Evolutionary conservation across 169 alveolate genomes (phyloP).

Genomic region (Theileria orientalis): DNA sequence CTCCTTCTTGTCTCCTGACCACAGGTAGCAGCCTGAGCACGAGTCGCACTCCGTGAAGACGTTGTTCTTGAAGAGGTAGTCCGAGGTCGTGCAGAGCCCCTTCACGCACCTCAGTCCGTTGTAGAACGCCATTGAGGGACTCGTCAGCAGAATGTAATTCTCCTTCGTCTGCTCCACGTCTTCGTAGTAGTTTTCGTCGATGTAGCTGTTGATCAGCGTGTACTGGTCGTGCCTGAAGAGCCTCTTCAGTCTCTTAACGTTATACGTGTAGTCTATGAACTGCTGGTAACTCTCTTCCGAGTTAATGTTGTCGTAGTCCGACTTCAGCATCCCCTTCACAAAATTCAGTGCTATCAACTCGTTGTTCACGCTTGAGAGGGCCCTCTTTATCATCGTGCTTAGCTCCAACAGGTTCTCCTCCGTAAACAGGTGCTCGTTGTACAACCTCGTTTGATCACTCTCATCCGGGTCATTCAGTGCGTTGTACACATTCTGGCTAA

Average conservation of each 20-base stretch:
- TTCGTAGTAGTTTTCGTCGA: not conserved
- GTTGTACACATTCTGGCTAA: not conserved
- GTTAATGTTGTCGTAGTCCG: not conserved
- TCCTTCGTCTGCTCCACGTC: not conserved
- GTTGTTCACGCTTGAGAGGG: not conserved
- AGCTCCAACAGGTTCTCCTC: not conserved
- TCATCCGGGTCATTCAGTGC: not conserved
- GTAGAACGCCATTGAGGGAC: slow-evolving; percentile 44
- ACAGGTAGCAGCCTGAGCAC: slow-evolving; percentile 59
- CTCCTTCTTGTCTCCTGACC: slow-evolving; percentile 18
- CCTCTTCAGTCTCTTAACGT: not conserved
- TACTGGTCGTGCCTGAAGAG: not conserved
- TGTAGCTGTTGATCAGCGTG: not conserved
- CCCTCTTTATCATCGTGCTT: not conserved
- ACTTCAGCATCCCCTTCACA: slow-evolving; percentile 18
- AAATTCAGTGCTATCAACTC: slow-evolving; percentile 10
- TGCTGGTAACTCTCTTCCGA: not conserved
- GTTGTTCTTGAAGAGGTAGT: slow-evolving; percentile 3
- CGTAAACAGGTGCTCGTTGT: not conserved
- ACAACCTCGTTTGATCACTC: not conserved
- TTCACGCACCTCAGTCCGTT: slow-evolving; percentile 36
- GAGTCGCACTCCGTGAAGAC: slow-evolving; percentile 44
- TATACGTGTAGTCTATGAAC: not conserved
- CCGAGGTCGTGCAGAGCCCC: slow-evolving; percentile 51
- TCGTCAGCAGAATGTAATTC: slow-evolving; percentile 10